These are phyloP conservation scores for Coemansia furcata DNA, from an alignment of 192 early-diverging fungal species.

Conservation along the genomic window DNA sequence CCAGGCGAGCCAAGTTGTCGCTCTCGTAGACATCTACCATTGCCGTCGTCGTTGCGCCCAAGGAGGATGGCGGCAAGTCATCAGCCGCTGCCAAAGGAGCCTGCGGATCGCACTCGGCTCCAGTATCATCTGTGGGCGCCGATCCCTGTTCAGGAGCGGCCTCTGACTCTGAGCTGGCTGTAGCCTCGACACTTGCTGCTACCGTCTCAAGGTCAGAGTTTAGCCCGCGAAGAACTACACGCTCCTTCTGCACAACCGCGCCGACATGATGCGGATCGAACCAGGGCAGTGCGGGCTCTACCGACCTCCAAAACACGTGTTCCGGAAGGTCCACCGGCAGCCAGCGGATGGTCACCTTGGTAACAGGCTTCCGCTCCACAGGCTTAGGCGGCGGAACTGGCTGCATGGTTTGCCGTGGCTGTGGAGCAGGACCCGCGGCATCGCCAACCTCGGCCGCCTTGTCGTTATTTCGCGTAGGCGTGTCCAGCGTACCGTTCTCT, in stretches of 20 bases:
- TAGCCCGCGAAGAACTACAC: slow-evolving; percentile 3
- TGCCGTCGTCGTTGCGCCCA: slow-evolving; percentile 9
- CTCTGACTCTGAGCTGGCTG: neutral
- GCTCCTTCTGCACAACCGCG: slow-evolving; percentile 3
- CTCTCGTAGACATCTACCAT: slow-evolving; percentile 26
- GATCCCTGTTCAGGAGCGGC: neutral
- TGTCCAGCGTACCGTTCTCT: neutral
- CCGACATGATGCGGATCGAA: slow-evolving; percentile 20
- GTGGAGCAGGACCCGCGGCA: neutral
- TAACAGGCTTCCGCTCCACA: slow-evolving; percentile 4
- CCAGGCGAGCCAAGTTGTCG: slow-evolving; percentile 21
- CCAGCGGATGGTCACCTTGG: slow-evolving; percentile 48
- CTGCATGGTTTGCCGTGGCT: neutral
- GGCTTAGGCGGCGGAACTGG: neutral
- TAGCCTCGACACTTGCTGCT: neutral
- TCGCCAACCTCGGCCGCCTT: neutral
- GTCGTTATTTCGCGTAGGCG: neutral
- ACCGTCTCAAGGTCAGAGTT: neutral
- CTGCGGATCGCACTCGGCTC: neutral
- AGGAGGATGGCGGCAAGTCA: neutral
- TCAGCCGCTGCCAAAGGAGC: neutral
- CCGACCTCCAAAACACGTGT: slow-evolving; percentile 45
- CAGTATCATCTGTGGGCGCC: neutral
- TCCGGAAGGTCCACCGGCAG: slow-evolving; percentile 45
- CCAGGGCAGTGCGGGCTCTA: slow-evolving; percentile 44